Evolutionary conservation across 2,329 filamentous ascomycete species (phyloP).

Genomic region (Dothiorella sarmentorum): DNA sequence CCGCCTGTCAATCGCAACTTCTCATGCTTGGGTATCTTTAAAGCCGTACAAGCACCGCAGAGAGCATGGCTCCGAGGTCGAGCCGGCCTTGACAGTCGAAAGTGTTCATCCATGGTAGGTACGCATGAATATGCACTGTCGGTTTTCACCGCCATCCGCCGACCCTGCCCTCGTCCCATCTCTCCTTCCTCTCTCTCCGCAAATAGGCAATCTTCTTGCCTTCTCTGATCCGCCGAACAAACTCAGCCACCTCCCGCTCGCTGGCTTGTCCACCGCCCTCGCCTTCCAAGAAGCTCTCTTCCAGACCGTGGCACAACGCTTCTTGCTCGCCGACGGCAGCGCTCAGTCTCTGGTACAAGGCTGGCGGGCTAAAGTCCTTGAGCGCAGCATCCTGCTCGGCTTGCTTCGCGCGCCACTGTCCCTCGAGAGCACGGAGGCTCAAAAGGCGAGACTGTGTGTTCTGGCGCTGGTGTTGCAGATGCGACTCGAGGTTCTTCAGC

Average conservation of each 20-base stretch:
- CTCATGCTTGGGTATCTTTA: slow-evolving; percentile 4
- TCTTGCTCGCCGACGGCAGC: slow-evolving; percentile 81
- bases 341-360: slow-evolving; percentile 76
- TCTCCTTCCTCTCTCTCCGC: slow-evolving; percentile 78
- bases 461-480: slow-evolving; percentile 60
- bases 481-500: slow-evolving; percentile 58
- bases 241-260: slow-evolving; percentile 81
- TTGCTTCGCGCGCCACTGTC: slow-evolving; percentile 89
- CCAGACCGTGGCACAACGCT: slow-evolving; percentile 72
- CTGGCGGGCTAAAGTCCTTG: slow-evolving; percentile 78
- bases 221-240: slow-evolving; percentile 77
- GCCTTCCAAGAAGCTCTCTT: slow-evolving; percentile 86
- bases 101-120: not conserved
- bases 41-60: not conserved
- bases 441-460: slow-evolving; percentile 77
- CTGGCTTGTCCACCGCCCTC: slow-evolving; percentile 51
- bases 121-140: slow-evolving; percentile 22
- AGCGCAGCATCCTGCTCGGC: slow-evolving; percentile 82
- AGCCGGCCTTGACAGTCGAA: not conserved
- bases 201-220: slow-evolving; percentile 75
- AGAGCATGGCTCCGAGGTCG: not conserved
- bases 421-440: slow-evolving; percentile 78
- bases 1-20: not conserved
- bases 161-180: slow-evolving; percentile 94
- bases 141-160: slow-evolving; percentile 73